Conservation (phyloP, 1,139 yeast genomes). For the Suhomyces maxii region DNA sequence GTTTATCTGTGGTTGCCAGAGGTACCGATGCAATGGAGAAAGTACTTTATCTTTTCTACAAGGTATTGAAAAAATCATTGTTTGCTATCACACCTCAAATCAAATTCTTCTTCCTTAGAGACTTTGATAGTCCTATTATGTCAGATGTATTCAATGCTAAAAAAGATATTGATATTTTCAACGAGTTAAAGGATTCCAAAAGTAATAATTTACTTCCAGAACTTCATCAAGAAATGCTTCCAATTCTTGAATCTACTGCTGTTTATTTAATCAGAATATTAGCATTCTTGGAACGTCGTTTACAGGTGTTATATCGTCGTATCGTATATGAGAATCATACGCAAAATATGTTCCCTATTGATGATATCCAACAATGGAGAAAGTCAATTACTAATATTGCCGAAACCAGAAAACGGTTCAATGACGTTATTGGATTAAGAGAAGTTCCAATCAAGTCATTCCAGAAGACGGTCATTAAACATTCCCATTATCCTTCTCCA, state of each 20-base stretch:
- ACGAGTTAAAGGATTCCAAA: conserved; percentile 21
- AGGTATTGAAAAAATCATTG: conserved; percentile 35
- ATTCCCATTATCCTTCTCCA: conserved; percentile 30
- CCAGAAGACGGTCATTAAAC: conserved; percentile 24
- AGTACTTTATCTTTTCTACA: conserved; percentile 35
- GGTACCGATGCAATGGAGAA: conserved; percentile 33
- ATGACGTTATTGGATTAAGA: conserved; percentile 23
- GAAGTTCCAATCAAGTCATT: conserved; percentile 33
- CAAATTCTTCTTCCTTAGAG: conserved; percentile 41
- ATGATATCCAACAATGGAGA: conserved; percentile 33
- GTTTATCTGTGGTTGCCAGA: conserved; percentile 23
- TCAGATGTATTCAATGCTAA: conserved; percentile 34
- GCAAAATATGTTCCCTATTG: conserved; percentile 29
- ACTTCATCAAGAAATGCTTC: conserved; percentile 19
- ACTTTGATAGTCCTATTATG: conserved; percentile 47
- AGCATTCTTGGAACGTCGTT: conserved; percentile 29
- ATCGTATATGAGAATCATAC: conserved; percentile 29
- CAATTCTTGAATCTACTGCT: conserved; percentile 26
- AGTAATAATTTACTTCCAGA: conserved; percentile 14
- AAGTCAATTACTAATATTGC: conserved; percentile 28
- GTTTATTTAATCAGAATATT: conserved; percentile 37
- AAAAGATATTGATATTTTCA: conserved; percentile 28
- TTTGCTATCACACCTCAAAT: conserved; percentile 44
- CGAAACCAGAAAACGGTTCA: conserved; percentile 27
- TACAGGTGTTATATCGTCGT: conserved; percentile 27